Evolutionary conservation across 1,139 yeast genomes (phyloP), one percentile per base, ranked within the genome.

Genomic region (Hanseniaspora uvarum): DNA sequence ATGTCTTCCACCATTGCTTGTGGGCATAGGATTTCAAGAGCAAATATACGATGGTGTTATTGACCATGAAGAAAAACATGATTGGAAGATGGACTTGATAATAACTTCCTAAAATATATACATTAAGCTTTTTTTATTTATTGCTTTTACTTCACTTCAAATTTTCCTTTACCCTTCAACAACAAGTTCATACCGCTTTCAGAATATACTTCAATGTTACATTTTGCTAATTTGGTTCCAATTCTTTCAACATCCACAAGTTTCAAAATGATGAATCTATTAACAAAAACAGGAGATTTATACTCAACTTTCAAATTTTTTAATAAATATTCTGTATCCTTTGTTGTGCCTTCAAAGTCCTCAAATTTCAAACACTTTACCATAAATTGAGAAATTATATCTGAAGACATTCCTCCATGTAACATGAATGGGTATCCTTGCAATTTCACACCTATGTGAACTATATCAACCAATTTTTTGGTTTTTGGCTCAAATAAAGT

Each of bases 341-440:
- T n/a, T 1, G 24, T n/a, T 12, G 47, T 38, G 5, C 64, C 61
- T 4, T 57, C 56, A 57, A 62, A 57, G 65, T 75, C 60, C 30
- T 59, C 61, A 34, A 63, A 58, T 10, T 49, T 60, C 60, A 37
- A 63, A 62, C 30, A 61, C 57, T 65, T 68, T 33, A 63, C 81
- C 69, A 80, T 75, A 4, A 85, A 74, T 58, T 88, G 96, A 63
- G 86, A 94, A 56, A 87, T 70, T 14, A 89, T 70, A 0, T 95
- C 83, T 8, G 94, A 95, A 38, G 89, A 68, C 43, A 89, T 79
- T 0, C 97, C 97, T 3, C 97, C 97, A 64, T 89, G 97, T 0
- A 87, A 77, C 38, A 89, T 71, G 60, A 86, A 81, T 1, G 96
- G 96, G 64, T 83, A 88, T 2, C 97, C 97, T 48, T 94, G 81